Evolutionary conservation across 331 rosid species (phyloP), one percentile per base, ranked within the genome.

Genomic region (Phaseolus coccineus): DNA sequence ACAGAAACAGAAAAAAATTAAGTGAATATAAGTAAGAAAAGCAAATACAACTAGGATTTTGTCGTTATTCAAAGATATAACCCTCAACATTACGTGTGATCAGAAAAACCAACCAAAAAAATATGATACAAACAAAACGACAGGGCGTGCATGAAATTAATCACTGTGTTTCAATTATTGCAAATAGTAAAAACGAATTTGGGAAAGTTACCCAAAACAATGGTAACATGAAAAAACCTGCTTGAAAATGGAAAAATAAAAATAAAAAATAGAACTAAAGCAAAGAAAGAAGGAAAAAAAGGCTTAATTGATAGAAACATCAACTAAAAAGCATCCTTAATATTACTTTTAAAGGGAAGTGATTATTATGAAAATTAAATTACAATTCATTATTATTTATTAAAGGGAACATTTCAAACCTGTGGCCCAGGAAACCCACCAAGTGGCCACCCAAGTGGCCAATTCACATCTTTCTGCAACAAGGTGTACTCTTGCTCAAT

Each of bases 371-470:
- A 56, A 19, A 56, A 24, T 24, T 56, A 56, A 24, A 0, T 55
- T 24, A 22, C 5, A 7, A 5, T 19, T 7, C 11, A 53, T 19
- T 53, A 52, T 8, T 40, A 8, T 40, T 58, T 28, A 27, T 27
- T 12, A 6, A 37, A 2, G 42, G 39, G 30, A 42, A 80, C 9
- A 50, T n/a, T 13, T 40, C 6, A 55, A 37, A 91, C 98, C 96
- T 93, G 99, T 71, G 97, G 89, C 51, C 99, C 99, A 24, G 99
- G 99, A 59, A 22, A 95, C 4, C 99, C 99, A 55, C 99, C 99
- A 51, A 91, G 0, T 0, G 99, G 99, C 99, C 99, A 95, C 4
- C 99, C 99, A 1, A 95, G 70, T 3, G 99, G 98, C 99, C 98
- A 95, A 3, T 89, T 83, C 35, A 79, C 85, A 37, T 91, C 94